A percentile compares a stretch with the other conserved stretches of the same genome.
These are phyloP conservation scores for Magnusiomyces starmeri DNA, from an alignment of 1,139 yeast genomes.

Conservation along the genomic window DNA sequence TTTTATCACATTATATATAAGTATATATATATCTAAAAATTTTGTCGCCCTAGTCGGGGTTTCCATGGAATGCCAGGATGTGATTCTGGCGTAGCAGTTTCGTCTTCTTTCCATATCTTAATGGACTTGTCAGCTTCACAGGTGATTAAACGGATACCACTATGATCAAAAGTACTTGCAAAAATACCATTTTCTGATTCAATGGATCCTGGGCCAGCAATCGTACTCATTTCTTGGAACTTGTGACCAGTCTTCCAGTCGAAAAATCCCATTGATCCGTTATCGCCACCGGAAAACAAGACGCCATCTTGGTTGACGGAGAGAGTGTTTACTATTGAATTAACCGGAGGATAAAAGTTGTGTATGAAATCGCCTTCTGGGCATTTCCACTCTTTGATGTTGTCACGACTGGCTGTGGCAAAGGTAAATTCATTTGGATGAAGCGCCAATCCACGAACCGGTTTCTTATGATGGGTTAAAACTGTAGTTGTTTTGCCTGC, in stretches of 20 bases:
- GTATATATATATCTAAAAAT: conserved; percentile 2
- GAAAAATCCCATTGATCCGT: conserved; percentile 69
- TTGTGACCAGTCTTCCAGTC: conserved; percentile 69
- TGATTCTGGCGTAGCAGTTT: conserved; percentile 39
- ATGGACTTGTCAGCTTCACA: conserved; percentile 89
- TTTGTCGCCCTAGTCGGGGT: conserved; percentile 26
- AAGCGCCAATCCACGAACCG: conserved; percentile 64
- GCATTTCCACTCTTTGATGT: conserved; percentile 72
- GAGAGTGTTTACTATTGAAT: conserved; percentile 61
- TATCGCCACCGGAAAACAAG: conserved; percentile 76
- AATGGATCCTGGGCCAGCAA: conserved; percentile 60
- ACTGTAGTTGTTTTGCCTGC: conserved; percentile 55
- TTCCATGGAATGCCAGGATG: conserved; percentile 46
- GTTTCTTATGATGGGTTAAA: conserved; percentile 77
- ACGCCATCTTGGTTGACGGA: conserved; percentile 60
- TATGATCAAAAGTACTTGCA: conserved; percentile 67
- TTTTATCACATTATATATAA: background rate
- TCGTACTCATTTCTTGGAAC: conserved; percentile 48
- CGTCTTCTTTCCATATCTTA: conserved; percentile 68
- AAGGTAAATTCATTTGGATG: conserved; percentile 72
- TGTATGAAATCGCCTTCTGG: conserved; percentile 71
- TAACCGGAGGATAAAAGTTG: conserved; percentile 41
- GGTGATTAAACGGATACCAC: conserved; percentile 74
- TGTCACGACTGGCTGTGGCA: conserved; percentile 75
- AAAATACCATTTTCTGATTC: conserved; percentile 63